Evolutionary conservation across 768 basidiomycete genomes (phyloP).

Genomic region (Baorangia bicolor): DNA sequence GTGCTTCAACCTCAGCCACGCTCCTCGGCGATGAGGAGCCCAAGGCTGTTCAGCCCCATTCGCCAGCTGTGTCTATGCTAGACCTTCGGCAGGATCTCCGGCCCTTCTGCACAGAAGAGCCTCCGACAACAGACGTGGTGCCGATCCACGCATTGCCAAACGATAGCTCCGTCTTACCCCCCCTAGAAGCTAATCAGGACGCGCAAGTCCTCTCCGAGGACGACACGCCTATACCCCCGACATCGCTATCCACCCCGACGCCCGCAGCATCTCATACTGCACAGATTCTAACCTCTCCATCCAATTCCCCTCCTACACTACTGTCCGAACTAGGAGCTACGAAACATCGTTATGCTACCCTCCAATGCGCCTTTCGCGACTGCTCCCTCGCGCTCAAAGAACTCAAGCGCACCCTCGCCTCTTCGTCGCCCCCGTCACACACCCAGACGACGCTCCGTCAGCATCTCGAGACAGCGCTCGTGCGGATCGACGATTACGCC

Average conservation of each 20-base stretch:
- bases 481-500: constrained; percentile 67
- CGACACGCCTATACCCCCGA: background rate
- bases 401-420: constrained; percentile 38
- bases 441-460: background rate
- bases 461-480: constrained; percentile 51
- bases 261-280: background rate
- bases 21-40: constrained; percentile 15
- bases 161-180: background rate
- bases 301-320: constrained; percentile 31
- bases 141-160: background rate
- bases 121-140: background rate
- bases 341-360: constrained; percentile 54
- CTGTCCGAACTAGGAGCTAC: constrained; percentile 45
- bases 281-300: background rate
- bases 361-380: constrained; percentile 65
- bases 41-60: constrained; percentile 1
- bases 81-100: constrained; percentile 11
- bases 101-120: background rate
- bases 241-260: background rate
- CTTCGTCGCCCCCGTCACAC: constrained; percentile 3
- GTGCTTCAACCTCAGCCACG: background rate
- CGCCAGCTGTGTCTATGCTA: constrained; percentile 20
- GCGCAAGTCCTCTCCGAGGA: background rate
- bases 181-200: background rate
- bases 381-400: constrained; percentile 67